These are phyloP conservation scores for Colletotrichum sojae DNA, from an alignment of 2,329 filamentous ascomycete species.

Conservation along the genomic window DNA sequence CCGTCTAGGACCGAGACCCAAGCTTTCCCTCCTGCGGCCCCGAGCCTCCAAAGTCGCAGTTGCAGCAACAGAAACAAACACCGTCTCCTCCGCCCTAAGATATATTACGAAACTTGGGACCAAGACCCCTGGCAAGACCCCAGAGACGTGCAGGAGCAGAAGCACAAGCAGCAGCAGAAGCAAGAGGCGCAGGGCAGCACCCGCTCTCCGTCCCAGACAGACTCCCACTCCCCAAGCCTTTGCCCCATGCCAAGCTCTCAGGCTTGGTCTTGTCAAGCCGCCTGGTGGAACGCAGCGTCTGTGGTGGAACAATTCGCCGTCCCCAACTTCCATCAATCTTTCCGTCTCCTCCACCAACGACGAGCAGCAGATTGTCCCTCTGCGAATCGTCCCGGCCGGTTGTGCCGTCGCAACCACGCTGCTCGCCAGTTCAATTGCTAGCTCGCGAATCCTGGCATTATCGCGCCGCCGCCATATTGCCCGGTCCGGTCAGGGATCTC, in stretches of 20 bases:
- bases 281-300: slow-evolving; percentile 40
- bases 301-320: slow-evolving; percentile 43
- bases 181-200: neutral
- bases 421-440: slow-evolving; percentile 24
- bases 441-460: slow-evolving; percentile 28
- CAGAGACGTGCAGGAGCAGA: slow-evolving; percentile 19
- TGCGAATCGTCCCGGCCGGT: slow-evolving; percentile 20
- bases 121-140: slow-evolving; percentile 31
- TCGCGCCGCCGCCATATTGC: slow-evolving; percentile 36
- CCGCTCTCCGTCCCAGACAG: slow-evolving; percentile 21
- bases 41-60: slow-evolving; percentile 3
- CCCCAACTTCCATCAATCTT: slow-evolving; percentile 39
- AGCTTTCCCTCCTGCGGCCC: slow-evolving; percentile 33
- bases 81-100: neutral
- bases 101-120: neutral
- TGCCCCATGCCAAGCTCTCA: slow-evolving; percentile 40
- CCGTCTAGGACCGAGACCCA: slow-evolving; percentile 10
- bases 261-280: slow-evolving; percentile 36
- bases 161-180: slow-evolving; percentile 1
- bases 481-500: slow-evolving; percentile 28
- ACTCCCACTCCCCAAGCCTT: neutral
- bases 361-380: slow-evolving; percentile 29
- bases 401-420: slow-evolving; percentile 33
- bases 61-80: slow-evolving; percentile 6
- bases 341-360: slow-evolving; percentile 43